A percentile compares a stretch with the other conserved stretches of the same genome.
Conservation (phyloP, 208 protist species). For the Phytomonas francai region DNA sequence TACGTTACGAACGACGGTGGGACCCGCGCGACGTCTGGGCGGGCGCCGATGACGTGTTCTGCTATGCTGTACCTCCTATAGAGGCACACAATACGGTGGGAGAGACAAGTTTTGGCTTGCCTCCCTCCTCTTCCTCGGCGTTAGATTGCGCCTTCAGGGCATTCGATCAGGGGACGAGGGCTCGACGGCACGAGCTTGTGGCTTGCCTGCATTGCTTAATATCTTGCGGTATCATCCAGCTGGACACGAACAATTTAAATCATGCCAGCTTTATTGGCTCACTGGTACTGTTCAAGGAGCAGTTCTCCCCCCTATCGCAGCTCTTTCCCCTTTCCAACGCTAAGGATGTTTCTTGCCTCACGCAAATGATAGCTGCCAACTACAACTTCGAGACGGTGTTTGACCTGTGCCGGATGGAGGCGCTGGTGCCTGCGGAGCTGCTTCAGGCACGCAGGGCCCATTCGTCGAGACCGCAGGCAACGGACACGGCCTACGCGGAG, state of each 20-base stretch:
- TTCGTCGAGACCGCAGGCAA: not conserved
- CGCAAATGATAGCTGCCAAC: conserved; percentile 34
- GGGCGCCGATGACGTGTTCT: conserved; percentile 21
- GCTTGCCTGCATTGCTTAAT: conserved; percentile 14
- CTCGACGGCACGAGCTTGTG: conserved; percentile 20
- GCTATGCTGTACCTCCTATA: conserved; percentile 15
- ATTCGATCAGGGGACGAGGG: not conserved
- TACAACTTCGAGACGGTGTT: conserved; percentile 56
- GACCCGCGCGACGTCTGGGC: conserved; percentile 23
- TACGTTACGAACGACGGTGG: conserved; percentile 30
- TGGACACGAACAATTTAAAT: conserved; percentile 17
- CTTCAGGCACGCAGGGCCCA: not conserved
- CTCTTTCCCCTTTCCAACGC: conserved; percentile 64
- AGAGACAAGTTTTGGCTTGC: not conserved
- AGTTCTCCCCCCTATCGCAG: conserved; percentile 36
- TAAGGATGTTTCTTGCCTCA: conserved; percentile 49
- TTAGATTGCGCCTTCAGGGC: not conserved
- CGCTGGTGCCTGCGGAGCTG: conserved; percentile 17
- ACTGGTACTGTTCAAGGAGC: conserved; percentile 50
- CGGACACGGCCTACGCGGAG: not conserved
- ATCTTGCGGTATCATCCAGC: conserved; percentile 26
- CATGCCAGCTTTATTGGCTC: conserved; percentile 27
- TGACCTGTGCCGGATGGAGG: conserved; percentile 35
- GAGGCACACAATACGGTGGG: not conserved
- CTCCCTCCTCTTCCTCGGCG: not conserved